Evolutionary conservation across 2,329 filamentous ascomycete species (phyloP).

Genomic region (Cercospora brassicicola): DNA sequence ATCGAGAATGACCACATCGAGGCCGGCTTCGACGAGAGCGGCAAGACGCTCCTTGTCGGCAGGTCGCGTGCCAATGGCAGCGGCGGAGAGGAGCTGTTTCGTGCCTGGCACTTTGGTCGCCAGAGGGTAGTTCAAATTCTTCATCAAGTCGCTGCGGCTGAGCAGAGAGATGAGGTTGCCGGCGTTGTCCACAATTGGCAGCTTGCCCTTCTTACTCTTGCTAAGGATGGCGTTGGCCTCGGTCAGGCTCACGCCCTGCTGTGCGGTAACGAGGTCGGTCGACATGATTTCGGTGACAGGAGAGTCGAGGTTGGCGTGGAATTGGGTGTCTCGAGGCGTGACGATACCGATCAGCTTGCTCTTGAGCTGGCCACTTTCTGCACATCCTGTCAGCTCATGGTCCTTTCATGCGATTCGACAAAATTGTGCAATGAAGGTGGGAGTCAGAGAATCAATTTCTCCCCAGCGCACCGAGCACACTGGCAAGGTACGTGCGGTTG

Average conservation of each 20-base stretch:
- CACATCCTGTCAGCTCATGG: slow-evolving; percentile 19
- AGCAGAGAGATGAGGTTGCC: slow-evolving; percentile 72
- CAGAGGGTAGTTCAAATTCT: slow-evolving; percentile 95
- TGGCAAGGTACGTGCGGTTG: slow-evolving; percentile 78
- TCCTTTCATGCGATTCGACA: neutral
- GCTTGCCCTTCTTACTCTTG: slow-evolving; percentile 88
- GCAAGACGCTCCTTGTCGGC: slow-evolving; percentile 85
- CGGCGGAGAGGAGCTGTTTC: slow-evolving; percentile 95
- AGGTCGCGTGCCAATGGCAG: slow-evolving; percentile 90
- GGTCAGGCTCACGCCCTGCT: slow-evolving; percentile 73
- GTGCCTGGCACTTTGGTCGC: slow-evolving; percentile 95
- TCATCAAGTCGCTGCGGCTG: slow-evolving; percentile 92
- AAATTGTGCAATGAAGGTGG: neutral
- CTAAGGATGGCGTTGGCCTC: slow-evolving; percentile 93
- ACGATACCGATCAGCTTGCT: slow-evolving; percentile 97
- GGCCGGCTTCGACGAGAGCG: slow-evolving; percentile 87
- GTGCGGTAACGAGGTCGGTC: slow-evolving; percentile 86
- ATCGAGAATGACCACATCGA: slow-evolving; percentile 94
- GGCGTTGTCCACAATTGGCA: slow-evolving; percentile 52
- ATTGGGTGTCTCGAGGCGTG: slow-evolving; percentile 96
- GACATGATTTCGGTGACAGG: slow-evolving; percentile 91
- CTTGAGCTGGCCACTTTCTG: slow-evolving; percentile 87
- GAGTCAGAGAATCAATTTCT: slow-evolving; percentile 37
- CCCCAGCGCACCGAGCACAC: slow-evolving; percentile 39
- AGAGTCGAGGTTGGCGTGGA: slow-evolving; percentile 72